phyloP scores from a whole-genome alignment of 106 monocot species.

The Phalaenopsis aphrodite region DNA sequence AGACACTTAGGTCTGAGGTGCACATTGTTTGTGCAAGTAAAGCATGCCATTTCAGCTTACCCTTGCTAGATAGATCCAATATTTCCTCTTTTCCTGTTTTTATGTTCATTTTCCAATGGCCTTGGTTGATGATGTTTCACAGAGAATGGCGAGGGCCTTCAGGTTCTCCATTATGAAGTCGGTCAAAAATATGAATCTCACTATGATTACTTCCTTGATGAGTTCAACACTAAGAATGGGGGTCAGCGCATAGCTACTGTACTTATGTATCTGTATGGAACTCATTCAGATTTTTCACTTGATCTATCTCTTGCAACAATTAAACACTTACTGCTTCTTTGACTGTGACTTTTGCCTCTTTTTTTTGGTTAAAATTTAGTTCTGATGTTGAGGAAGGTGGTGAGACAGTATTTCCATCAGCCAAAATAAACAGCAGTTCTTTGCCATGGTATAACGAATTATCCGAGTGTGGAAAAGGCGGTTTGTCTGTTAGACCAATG shows the following conservation, averaged over 20 bases:
- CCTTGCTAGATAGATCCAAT: background rate
- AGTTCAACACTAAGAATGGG: conserved; percentile 58
- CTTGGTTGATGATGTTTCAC: conserved; percentile 8
- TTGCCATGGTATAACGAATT: conserved; percentile 44
- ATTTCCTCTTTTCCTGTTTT: background rate
- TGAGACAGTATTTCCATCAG: conserved; percentile 50
- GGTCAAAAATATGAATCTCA: conserved; percentile 81
- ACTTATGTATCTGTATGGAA: conserved; percentile 71
- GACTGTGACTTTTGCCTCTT: too few relatives aligned
- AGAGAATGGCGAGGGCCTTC: conserved; percentile 75
- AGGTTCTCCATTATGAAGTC: conserved; percentile 69
- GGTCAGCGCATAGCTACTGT: conserved; percentile 68
- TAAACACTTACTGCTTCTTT: background rate
- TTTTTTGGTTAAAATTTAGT: conserved; percentile 11
- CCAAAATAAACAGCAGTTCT: conserved; percentile 36
- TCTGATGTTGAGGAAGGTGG: conserved; percentile 63
- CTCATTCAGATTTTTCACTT: background rate
- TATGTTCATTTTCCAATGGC: background rate
- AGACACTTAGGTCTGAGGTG: background rate
- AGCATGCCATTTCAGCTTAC: background rate
- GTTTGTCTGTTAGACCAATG: conserved; percentile 49
- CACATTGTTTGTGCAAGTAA: too few relatives aligned
- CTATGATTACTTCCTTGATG: conserved; percentile 57
- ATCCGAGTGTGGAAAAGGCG: conserved; percentile 52
- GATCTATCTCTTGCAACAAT: background rate